Evolutionary conservation across 73 alveolate species (phyloP), one percentile per base, ranked within the genome.

Genomic region (Paraurostyla sp.): DNA sequence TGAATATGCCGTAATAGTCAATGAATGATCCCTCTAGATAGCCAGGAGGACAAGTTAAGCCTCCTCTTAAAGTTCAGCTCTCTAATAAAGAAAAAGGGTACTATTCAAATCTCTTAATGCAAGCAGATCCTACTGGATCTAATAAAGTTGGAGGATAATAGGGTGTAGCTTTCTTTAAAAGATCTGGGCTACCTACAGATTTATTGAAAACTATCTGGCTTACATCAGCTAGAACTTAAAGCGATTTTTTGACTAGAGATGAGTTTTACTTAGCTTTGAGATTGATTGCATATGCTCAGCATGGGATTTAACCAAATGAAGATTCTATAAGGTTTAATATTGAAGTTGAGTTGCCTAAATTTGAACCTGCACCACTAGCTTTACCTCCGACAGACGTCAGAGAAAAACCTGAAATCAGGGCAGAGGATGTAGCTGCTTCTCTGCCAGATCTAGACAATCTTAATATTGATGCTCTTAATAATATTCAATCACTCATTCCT

Each of bases 221-320:
- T 23, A 86, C 90, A 0, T 89, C 97, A 0, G 98, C 98, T 0
- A 92, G 93, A 87, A 88, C 89, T 3, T 84, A 89, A 49, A 93
- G 89, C 48, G 94, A 92, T 32, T 92, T 46, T 58, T 63, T 97
- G 52, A 94, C 90, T 29, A 86, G 96, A 84, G 99, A 97, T 41
- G 97, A 96, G 83, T 97, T 97, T 92, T 97, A 71, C 91, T 91
- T 95, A 6, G 99, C 99, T 0, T 57, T 95, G 40, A 88, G 98
- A 82, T 91, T 97, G 62, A 96, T 97, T 18, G 98, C 99, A 23
- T 94, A 90, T 76, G 98, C 99, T n/a, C 98, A 97, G 83, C 94
- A 89, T 80, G 97, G 97, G 43, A 92, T 92, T 78, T 96, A 97
- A 20, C 93, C 90, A 35, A 76, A 96, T 20, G 97, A 89, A 27